Evolutionary conservation across 768 basidiomycete species (phyloP).

Genomic region (Suillus ampliporus): DNA sequence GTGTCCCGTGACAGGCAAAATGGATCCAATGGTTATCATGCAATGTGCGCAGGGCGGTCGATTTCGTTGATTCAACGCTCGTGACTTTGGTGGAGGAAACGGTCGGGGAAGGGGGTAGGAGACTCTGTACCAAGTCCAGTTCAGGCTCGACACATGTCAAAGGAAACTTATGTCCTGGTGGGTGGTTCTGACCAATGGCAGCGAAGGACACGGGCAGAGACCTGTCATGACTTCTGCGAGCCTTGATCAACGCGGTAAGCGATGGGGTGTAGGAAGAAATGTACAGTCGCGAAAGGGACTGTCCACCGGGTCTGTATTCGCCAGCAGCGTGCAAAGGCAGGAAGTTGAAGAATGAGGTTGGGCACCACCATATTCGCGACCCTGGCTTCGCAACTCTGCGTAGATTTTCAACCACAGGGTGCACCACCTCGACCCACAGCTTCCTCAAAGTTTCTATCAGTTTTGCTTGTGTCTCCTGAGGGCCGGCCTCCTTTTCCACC

Average conservation of each 20-base stretch:
- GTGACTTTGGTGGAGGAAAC: conserved; percentile 6
- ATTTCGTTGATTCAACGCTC: background rate
- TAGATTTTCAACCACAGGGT: conserved; percentile 3
- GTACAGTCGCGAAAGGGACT: conserved; percentile 1
- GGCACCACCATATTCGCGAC: too few relatives aligned
- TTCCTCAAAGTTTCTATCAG: background rate
- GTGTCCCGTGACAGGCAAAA: conserved; percentile 25
- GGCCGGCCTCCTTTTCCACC: background rate
- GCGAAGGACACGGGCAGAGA: conserved; percentile 1
- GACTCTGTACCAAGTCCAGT: background rate
- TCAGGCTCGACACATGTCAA: background rate
- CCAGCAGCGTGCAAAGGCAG: too few relatives aligned
- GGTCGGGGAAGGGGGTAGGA: background rate
- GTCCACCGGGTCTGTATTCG: too few relatives aligned
- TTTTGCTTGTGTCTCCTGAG: background rate
- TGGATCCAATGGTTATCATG: conserved; percentile 20
- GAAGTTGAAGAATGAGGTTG: too few relatives aligned
- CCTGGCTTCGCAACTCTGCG: too few relatives aligned
- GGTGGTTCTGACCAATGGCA: conserved; percentile 12
- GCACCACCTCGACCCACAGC: conserved; percentile 5
- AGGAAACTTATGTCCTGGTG: background rate
- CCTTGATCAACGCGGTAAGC: conserved; percentile 12
- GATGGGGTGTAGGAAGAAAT: conserved; percentile 19
- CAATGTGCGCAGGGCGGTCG: background rate
- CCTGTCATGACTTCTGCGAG: conserved; percentile 1